These are phyloP conservation scores for Niveomyces coronatus DNA, from an alignment of 2,329 filamentous ascomycete genomes.

Conservation along the genomic window DNA sequence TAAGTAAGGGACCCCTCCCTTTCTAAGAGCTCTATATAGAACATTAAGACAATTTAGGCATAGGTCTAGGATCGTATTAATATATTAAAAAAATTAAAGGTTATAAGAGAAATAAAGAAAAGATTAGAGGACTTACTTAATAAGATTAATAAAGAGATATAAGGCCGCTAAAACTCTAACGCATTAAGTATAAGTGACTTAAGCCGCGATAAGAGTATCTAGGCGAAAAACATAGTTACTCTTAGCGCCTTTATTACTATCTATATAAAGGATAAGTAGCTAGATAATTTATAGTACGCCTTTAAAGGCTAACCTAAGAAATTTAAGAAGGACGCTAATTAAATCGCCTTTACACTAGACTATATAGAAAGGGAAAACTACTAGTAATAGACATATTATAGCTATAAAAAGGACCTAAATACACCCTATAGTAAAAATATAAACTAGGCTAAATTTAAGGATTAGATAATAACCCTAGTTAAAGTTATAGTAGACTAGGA, in stretches of 20 bases:
- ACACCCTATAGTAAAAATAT: neutral
- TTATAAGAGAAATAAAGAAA: no score
- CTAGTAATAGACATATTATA: neutral
- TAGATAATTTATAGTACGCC: neutral
- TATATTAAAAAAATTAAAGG: no score
- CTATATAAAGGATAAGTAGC: no score
- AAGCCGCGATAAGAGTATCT: neutral
- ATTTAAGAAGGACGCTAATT: neutral
- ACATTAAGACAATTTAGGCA: no score
- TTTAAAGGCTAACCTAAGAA: neutral
- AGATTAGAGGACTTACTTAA: no score
- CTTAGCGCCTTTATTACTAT: neutral
- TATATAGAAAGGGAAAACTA: neutral
- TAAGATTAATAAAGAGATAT: no score
- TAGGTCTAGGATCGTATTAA: no score
- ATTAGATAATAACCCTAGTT: neutral
- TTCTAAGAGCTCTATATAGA: no score
- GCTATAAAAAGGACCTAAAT: neutral
- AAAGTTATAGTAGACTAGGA: neutral
- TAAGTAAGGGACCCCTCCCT: no score
- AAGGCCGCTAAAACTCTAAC: no score
- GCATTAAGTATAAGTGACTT: no score
- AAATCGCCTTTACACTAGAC: neutral
- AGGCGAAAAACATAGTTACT: neutral
- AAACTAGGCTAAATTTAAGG: neutral